Conservation (phyloP, 2,329 filamentous ascomycete genomes). For the Clonostachys sp. region DNA sequence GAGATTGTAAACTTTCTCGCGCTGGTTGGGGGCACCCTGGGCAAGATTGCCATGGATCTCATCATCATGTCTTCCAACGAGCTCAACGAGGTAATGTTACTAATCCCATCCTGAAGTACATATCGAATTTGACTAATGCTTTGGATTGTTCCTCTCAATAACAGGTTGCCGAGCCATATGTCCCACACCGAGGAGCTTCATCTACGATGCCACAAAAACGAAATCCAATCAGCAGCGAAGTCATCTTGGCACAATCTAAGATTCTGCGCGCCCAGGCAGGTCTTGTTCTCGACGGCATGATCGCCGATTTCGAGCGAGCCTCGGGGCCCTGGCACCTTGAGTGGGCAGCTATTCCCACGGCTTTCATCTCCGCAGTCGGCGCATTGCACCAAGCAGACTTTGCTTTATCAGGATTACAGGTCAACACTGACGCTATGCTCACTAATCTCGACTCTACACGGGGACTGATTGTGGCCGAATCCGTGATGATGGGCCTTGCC, state of each 20-base stretch:
- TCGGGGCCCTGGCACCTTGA: slow-evolving; percentile 56
- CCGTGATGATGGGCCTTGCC: slow-evolving; percentile 58
- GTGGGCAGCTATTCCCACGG: slow-evolving; percentile 50
- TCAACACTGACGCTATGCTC: slow-evolving; percentile 43
- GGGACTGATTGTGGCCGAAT: slow-evolving; percentile 52
- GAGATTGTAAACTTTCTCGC: slow-evolving; percentile 49
- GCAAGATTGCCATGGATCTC: slow-evolving; percentile 50
- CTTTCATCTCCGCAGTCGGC: slow-evolving; percentile 47
- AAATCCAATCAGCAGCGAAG: slow-evolving; percentile 53
- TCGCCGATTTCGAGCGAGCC: slow-evolving; percentile 52
- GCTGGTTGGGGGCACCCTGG: slow-evolving; percentile 45
- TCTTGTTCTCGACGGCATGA: slow-evolving; percentile 50
- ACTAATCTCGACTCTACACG: slow-evolving; percentile 43
- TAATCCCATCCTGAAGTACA: no score
- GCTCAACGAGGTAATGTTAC: slow-evolving; percentile 15
- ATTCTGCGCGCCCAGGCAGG: slow-evolving; percentile 45
- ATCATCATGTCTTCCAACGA: slow-evolving; percentile 56
- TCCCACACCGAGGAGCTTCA: slow-evolving; percentile 46
- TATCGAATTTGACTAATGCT: no score
- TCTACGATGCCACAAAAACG: slow-evolving; percentile 56
- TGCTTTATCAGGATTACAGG: slow-evolving; percentile 43
- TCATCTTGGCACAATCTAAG: slow-evolving; percentile 50
- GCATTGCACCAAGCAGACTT: slow-evolving; percentile 49
- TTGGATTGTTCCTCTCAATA: no score
- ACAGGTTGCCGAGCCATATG: slow-evolving; percentile 46